phyloP scores from a whole-genome alignment of 306 rosid species.

The Cucurbita moschata region DNA sequence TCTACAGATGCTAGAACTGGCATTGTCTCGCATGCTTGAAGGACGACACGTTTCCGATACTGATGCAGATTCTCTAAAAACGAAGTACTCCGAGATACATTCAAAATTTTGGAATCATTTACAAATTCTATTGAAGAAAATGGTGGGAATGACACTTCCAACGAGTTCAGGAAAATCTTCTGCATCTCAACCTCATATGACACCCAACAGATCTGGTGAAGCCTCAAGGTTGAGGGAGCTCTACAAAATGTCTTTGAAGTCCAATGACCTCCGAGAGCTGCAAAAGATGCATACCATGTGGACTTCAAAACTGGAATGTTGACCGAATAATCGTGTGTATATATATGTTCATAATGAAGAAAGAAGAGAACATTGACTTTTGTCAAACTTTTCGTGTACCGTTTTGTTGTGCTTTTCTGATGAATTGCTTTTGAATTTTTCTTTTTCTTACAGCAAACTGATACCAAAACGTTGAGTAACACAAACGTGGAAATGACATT shows the following conservation, averaged over 20 bases:
- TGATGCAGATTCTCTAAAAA: conserved; percentile 26
- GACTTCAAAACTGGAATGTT: conserved; percentile 26
- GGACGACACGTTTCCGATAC: conserved; percentile 50
- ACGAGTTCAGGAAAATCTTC: conserved; percentile 32
- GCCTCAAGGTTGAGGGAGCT: conserved; percentile 66
- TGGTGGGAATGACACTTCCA: conserved; percentile 41
- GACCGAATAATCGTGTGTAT: not conserved
- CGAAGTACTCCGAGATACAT: conserved; percentile 36
- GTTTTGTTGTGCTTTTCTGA: too few relatives aligned
- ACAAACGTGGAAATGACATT: too few relatives aligned
- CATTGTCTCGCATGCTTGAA: conserved; percentile 69
- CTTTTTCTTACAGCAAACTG: too few relatives aligned
- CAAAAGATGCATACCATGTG: conserved; percentile 53
- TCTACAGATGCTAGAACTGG: conserved; percentile 69
- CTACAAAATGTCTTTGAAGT: conserved; percentile 62
- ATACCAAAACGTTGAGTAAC: too few relatives aligned
- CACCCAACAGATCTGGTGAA: conserved; percentile 37
- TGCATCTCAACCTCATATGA: conserved; percentile 27
- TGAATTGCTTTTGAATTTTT: too few relatives aligned
- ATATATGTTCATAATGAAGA: not conserved
- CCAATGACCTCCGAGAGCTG: conserved; percentile 36
- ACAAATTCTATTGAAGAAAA: conserved; percentile 79
- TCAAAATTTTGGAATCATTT: conserved; percentile 68
- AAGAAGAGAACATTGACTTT: not conserved
- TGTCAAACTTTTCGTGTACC: too few relatives aligned